Conservation (phyloP, 441 rosid species). For the Erodium trifolium region DNA sequence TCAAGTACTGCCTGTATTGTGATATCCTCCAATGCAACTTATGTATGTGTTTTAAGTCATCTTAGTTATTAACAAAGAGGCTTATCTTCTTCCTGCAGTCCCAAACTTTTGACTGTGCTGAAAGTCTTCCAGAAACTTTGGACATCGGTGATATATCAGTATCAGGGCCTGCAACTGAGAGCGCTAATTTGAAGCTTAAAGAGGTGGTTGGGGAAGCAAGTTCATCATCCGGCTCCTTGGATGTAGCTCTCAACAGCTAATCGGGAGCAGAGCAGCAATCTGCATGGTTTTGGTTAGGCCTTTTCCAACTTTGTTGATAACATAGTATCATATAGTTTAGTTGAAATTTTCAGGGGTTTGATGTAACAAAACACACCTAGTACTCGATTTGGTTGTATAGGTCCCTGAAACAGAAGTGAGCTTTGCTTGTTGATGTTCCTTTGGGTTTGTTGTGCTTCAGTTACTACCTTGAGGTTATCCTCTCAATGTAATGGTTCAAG, state of each 20-base stretch:
- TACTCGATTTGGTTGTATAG: not conserved
- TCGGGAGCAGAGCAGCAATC: not conserved
- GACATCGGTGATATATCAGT: slow-evolving; percentile 66
- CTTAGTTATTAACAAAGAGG: not conserved
- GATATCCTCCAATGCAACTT: not conserved
- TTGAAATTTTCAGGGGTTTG: not conserved
- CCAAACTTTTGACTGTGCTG: slow-evolving; percentile 39
- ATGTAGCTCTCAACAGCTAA: slow-evolving; percentile 14
- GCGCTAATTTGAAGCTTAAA: slow-evolving; percentile 38
- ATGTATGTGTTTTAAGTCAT: not conserved
- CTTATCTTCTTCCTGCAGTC: slow-evolving; percentile 33
- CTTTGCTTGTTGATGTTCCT: not conserved
- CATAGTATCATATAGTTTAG: not conserved
- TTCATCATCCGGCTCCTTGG: slow-evolving; percentile 41
- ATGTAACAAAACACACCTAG: not conserved
- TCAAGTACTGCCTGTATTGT: no score
- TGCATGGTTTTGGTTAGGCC: not conserved
- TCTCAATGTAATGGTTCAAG: not conserved
- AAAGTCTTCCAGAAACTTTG: slow-evolving; percentile 61
- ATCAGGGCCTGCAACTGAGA: slow-evolving; percentile 33
- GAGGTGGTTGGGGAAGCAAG: slow-evolving; percentile 35
- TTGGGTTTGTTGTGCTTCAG: not conserved
- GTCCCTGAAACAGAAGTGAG: not conserved
- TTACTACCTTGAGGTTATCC: no score
- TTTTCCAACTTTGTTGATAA: not conserved